Conservation (phyloP, 2,329 filamentous ascomycete genomes). For the Coniella lustricola region DNA sequence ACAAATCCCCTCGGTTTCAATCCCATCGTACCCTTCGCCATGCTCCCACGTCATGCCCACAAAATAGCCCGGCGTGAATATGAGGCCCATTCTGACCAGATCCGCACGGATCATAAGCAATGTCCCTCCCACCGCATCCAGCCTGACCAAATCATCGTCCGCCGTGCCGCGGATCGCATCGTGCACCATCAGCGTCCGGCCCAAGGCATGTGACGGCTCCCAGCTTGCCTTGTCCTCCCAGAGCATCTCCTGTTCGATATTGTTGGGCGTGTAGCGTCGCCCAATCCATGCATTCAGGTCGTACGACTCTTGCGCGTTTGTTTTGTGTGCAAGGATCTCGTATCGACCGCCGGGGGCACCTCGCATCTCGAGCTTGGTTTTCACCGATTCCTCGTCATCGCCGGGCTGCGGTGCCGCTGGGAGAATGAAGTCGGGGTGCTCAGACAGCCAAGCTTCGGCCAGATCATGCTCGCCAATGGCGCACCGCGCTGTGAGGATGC, state of each 20-base stretch:
- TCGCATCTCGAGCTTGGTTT: neutral
- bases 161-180: neutral
- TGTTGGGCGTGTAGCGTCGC: neutral
- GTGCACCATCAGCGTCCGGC: neutral
- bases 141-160: neutral
- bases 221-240: conserved; percentile 1
- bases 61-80: neutral
- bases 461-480: neutral
- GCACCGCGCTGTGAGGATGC: neutral
- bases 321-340: neutral
- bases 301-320: neutral
- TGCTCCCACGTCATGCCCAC: neutral
- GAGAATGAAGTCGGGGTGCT: neutral
- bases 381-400: neutral
- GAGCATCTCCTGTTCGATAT: neutral
- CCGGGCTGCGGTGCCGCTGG: neutral
- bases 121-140: neutral
- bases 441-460: neutral
- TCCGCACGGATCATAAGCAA: neutral
- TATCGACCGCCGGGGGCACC: neutral
- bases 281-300: neutral
- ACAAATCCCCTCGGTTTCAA: neutral
- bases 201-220: neutral
- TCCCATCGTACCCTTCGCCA: neutral
- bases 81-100: conserved; percentile 1